Conservation (phyloP, 164 flowering plant species). For the Protea cynaroides region DNA sequence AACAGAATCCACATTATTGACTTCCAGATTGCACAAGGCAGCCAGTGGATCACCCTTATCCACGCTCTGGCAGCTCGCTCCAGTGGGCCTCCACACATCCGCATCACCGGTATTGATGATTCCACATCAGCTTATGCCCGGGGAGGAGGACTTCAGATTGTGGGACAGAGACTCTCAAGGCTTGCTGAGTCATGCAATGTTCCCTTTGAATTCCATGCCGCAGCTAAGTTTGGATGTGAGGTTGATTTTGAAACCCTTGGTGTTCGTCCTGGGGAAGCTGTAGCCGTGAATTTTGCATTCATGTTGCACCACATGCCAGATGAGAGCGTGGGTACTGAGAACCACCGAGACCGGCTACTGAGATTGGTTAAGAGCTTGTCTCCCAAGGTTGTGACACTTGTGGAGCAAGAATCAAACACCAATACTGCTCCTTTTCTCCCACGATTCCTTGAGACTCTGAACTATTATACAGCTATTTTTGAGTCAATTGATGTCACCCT, state of each 20-base stretch:
- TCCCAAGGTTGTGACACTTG: constrained; percentile 79
- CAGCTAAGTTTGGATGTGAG: constrained; percentile 35
- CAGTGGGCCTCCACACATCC: constrained; percentile 66
- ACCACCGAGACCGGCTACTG: constrained; percentile 66
- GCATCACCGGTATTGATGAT: constrained; percentile 80
- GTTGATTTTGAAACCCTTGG: constrained; percentile 36
- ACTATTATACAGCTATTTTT: constrained; percentile 57
- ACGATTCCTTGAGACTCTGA: constrained; percentile 55
- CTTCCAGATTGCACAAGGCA: constrained; percentile 75
- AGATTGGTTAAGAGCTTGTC: constrained; percentile 61
- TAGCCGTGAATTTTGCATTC: constrained; percentile 68
- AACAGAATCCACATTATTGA: constrained; percentile 64
- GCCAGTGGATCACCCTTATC: constrained; percentile 65
- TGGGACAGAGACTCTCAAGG: constrained; percentile 49
- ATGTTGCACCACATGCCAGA: constrained; percentile 79
- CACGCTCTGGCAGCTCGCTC: constrained; percentile 66
- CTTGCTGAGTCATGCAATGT: constrained; percentile 57
- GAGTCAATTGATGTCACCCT: constrained; percentile 64
- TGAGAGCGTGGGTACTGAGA: constrained; percentile 60
- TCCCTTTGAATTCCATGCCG: constrained; percentile 64
- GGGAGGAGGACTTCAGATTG: constrained; percentile 62
- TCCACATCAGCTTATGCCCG: constrained; percentile 55
- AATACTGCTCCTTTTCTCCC: constrained; percentile 60
- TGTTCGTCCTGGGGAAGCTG: constrained; percentile 52
- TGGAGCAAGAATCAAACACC: constrained; percentile 71